These are phyloP conservation scores for Aspergillus sp. DNA, from an alignment of 2,329 filamentous ascomycete genomes.

Conservation along the genomic window DNA sequence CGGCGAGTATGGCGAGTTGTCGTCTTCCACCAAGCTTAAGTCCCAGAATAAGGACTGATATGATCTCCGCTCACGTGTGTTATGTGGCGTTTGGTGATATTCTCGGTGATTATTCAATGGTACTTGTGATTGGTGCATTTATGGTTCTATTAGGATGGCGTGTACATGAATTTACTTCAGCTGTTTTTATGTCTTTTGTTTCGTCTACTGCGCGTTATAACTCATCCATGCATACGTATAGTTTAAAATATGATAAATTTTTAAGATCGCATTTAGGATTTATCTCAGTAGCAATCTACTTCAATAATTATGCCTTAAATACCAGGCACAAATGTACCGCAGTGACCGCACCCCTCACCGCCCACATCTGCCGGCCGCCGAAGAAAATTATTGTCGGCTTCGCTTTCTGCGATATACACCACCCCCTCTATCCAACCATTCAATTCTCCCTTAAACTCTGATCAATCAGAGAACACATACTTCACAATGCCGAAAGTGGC, in stretches of 20 bases:
- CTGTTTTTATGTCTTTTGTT: not conserved
- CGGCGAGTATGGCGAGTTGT: conserved; percentile 17
- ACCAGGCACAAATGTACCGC: conserved; percentile 7
- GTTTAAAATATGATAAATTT: too few species aligned
- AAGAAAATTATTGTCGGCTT: conserved; percentile 37
- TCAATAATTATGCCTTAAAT: not conserved
- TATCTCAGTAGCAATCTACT: not conserved
- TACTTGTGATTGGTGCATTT: not conserved
- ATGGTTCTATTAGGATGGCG: not conserved
- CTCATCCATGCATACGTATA: not conserved
- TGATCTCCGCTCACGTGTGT: conserved; percentile 3
- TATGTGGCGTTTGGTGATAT: conserved; percentile 12
- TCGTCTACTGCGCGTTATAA: not conserved
- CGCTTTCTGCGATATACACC: not conserved
- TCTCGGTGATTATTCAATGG: not conserved
- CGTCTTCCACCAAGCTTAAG: conserved; percentile 14
- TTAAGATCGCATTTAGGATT: not conserved
- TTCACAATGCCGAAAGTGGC: conserved; percentile 30
- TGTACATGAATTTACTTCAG: conserved; percentile 2
- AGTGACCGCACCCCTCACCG: conserved; percentile 31
- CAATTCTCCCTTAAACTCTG: not conserved
- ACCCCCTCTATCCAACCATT: not conserved
- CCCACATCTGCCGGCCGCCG: conserved; percentile 31
- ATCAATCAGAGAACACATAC: not conserved
- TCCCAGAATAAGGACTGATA: conserved; percentile 17